Evolutionary conservation across 345 rosid genomes (phyloP).

Genomic region (Acer negundo): DNA sequence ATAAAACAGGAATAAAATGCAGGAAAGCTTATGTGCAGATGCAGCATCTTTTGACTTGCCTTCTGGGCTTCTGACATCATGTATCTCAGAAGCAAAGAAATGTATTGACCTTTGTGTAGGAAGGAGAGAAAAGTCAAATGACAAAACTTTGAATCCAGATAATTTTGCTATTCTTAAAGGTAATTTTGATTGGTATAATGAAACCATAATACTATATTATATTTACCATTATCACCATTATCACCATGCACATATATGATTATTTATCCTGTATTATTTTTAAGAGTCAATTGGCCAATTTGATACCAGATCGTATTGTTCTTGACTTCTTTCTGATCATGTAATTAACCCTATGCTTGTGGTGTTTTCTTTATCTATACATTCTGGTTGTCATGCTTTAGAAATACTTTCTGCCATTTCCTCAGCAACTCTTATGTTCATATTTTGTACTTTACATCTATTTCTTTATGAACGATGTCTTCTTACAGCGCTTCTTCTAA

Average conservation of each 20-base stretch:
- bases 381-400: slow-evolving; percentile 17
- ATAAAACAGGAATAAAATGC: slow-evolving; percentile 33
- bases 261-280: background rate
- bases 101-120: slow-evolving; percentile 72
- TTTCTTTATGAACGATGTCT: slow-evolving; percentile 7
- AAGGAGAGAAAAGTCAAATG: slow-evolving; percentile 65
- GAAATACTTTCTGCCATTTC: slow-evolving; percentile 13
- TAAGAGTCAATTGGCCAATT: no score
- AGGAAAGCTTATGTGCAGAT: slow-evolving; percentile 93
- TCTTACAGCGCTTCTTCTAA: slow-evolving; percentile 81
- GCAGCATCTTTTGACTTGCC: slow-evolving; percentile 95
- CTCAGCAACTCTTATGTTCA: background rate
- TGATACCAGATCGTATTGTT: background rate
- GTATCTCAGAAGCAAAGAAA: slow-evolving; percentile 87
- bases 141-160: slow-evolving; percentile 74
- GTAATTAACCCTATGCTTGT: background rate
- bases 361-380: background rate
- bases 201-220: background rate
- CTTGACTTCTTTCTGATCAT: background rate
- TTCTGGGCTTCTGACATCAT: slow-evolving; percentile 69
- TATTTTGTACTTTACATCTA: slow-evolving; percentile 12
- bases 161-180: slow-evolving; percentile 95
- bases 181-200: slow-evolving; percentile 21
- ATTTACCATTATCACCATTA: background rate
- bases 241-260: background rate